phyloP scores from a whole-genome alignment of 768 basidiomycete species.

The Erythrobasidium yunnanense region DNA sequence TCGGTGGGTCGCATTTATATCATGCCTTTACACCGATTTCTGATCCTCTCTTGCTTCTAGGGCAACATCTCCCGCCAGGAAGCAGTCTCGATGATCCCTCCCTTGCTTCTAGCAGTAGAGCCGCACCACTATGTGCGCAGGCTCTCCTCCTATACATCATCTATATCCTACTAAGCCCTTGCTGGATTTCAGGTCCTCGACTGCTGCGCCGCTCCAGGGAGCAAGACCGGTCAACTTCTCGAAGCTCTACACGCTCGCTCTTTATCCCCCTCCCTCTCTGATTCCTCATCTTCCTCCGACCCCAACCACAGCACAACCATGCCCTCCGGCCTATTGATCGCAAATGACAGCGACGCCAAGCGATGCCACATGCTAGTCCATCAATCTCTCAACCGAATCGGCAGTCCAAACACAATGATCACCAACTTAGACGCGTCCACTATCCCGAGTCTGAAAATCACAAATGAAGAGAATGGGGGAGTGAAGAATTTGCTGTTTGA shows the following conservation, averaged over 20 bases:
- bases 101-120: slow-evolving; percentile 83
- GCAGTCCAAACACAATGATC: slow-evolving; percentile 81
- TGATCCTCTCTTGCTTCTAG: slow-evolving; percentile 43
- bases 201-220: slow-evolving; percentile 97
- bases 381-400: slow-evolving; percentile 76
- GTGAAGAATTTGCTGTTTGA: slow-evolving; percentile 58
- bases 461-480: slow-evolving; percentile 7
- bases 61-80: slow-evolving; percentile 94
- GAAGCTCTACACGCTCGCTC: slow-evolving; percentile 74
- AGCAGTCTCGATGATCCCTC: slow-evolving; percentile 98
- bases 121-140: slow-evolving; percentile 61
- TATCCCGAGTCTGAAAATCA: slow-evolving; percentile 49
- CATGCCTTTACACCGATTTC: not conserved
- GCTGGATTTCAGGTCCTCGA: slow-evolving; percentile 64
- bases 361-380: slow-evolving; percentile 93
- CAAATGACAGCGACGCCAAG: slow-evolving; percentile 90
- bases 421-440: slow-evolving; percentile 91
- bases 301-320: slow-evolving; percentile 43
- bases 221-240: slow-evolving; percentile 94
- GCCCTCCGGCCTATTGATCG: slow-evolving; percentile 76
- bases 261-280: not conserved
- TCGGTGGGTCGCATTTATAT: slow-evolving; percentile 52
- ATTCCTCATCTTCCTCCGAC: slow-evolving; percentile 5
- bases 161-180: not conserved
- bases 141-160: not conserved